Base-by-base conservation (phyloP, 2,329 filamentous ascomycete species). In the Penicillium griseofulvum region DNA sequence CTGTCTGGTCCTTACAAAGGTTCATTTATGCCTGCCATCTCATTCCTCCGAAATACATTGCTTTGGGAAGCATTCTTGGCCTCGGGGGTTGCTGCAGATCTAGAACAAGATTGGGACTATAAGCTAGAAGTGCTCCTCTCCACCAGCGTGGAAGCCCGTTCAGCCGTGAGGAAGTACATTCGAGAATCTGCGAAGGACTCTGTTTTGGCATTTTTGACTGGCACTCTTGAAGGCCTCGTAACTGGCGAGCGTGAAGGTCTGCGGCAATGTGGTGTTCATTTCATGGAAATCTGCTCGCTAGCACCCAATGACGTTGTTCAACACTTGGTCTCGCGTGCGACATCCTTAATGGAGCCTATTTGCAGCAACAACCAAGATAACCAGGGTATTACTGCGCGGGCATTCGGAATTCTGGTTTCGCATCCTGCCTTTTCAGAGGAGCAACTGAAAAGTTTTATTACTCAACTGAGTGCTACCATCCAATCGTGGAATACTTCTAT, bases 61-160 rank as follows among this genome's bases (percentile, higher is more conserved):
- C 74, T 87, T 34, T 78, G 82, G 61, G 76, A 84, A 65, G 83
- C 85, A 38, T 72, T 87, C 26, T 65, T 64, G 16, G 68, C 74
- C 12, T 76, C 76, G 12, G 67, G 71, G 0, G 73, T 80, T 14
- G 68, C 71, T 3, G 70, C 81, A 24, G 80, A 82, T 10, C 71
- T 91, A 24, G 88, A 93, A 62, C 85, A 88, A 43, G 89, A 93
- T 59, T 97, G 94, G 94, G 88, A 91, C 68, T 81, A 87, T 43
- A 87, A 88, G 62, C 78, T 97, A 2, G 88, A 92, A 62, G 83
- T 86, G 1, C 80, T 88, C 7, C 79, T 94, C 29, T 82, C 85
- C 38, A 89, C 87, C 5, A 88, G 93, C 65, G 80, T 87, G 55
- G 76, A 80, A 43, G 84, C 85, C 11, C 82, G 90, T 38, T 72